A percentile compares a stretch with the other conserved stretches of the same genome.
Evolutionary conservation across 495 filamentous ascomycete species (phyloP).

Genomic region (Neurospora sp.): DNA sequence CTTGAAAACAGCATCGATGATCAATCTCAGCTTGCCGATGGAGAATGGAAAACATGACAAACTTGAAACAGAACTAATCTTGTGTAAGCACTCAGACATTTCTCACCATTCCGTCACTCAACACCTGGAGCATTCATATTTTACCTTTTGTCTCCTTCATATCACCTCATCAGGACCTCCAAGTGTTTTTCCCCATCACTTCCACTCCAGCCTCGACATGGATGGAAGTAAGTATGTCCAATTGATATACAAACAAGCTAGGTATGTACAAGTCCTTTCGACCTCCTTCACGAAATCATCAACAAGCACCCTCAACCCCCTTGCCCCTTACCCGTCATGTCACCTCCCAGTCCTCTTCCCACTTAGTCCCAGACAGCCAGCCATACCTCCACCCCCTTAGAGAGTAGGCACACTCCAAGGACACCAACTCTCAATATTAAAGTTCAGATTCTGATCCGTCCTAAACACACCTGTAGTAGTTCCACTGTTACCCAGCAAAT

Average conservation of each 20-base stretch:
- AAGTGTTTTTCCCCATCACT: background rate
- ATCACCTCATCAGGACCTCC: too few relatives aligned
- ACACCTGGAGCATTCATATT: too few relatives aligned
- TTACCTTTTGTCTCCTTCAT: too few relatives aligned
- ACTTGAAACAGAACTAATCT: too few relatives aligned
- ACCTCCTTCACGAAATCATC: background rate
- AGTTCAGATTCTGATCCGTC: constrained; percentile 10
- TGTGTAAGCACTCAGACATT: too few relatives aligned
- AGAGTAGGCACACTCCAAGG: constrained; percentile 18
- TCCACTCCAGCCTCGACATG: background rate
- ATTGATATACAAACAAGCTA: background rate
- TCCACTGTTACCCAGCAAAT: constrained; percentile 24
- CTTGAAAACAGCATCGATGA: too few relatives aligned
- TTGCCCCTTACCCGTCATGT: background rate
- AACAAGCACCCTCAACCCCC: background rate
- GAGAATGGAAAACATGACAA: too few relatives aligned
- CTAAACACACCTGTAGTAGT: constrained; percentile 10
- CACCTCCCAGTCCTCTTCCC: too few relatives aligned
- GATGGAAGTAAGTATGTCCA: background rate
- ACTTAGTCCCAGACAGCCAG: background rate
- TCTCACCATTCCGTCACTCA: too few relatives aligned
- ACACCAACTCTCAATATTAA: constrained; percentile 15
- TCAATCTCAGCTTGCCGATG: too few relatives aligned
- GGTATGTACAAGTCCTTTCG: background rate
- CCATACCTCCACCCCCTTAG: background rate